Base-by-base conservation (phyloP, 2,329 filamentous ascomycete genomes). In the Colletotrichum truncatum region DNA sequence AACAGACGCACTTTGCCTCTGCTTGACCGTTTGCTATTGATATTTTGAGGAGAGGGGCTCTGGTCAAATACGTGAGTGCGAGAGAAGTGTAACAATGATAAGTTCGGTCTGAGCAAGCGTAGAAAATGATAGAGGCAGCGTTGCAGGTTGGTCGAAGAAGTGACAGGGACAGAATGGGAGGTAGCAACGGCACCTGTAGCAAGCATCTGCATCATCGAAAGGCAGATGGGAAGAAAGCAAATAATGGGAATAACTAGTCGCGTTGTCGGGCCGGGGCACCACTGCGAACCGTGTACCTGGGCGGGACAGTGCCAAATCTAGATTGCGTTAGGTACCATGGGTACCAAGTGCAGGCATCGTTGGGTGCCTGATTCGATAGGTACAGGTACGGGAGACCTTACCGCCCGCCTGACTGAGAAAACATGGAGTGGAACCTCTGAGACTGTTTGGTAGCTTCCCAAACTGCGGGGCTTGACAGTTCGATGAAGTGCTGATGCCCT, bases 211-310 rank as follows among this genome's bases (percentile, higher is more conserved):
- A 66, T 63, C 43, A 63, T 57, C 51, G 49, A 51, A 53, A 60
- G 16, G 21, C 36, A 45, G 43, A 43, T n/a, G 21, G 41, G 23
- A 46, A 56, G 58, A 51, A 45, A 52, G 28, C 59, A 43, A 52
- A 39, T 56, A 53, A 52, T 49, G n/a, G n/a, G 49, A 55, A 36
- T 48, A 26, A 36, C 26, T 21, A 56, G 49, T 45, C 43, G 49
- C 34, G 56, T 43, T 64, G 39, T 48, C 26, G 30, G 48, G 48
- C 18, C 25, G 32, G 38, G 55, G 39, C 45, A 25, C 52, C 55
- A 64, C n/a, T 30, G 34, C 34, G 49, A 63, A 57, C 63, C 43
- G 58, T 66, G 63, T 66, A 56, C 58, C 45, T 52, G 60, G 59
- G 36, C 52, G 28, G 49, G 41, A 34, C 30, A n/a, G n/a, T n/a